Percentiles rank a stretch among this genome's conserved stretches.
phyloP scores from a whole-genome alignment of 208 protist genomes.

The Leishmania tarentolae region DNA sequence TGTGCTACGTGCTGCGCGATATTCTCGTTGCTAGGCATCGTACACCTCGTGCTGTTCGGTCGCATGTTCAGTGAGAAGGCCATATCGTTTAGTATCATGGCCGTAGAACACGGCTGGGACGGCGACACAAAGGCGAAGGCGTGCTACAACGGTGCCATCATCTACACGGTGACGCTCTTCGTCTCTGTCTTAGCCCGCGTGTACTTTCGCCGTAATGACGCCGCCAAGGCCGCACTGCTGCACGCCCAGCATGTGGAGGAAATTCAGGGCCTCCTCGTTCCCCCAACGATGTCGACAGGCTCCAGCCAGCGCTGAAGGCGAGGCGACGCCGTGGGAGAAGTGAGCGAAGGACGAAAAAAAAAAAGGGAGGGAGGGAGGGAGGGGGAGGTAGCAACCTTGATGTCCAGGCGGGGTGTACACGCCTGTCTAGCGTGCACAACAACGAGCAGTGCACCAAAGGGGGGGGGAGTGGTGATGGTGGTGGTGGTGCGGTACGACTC shows the following conservation, averaged over 20 bases:
- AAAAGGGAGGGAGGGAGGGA: too few species aligned
- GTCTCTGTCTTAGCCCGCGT: conserved; percentile 76
- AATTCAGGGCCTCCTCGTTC: conserved; percentile 41
- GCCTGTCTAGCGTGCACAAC: neutral
- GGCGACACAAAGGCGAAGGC: conserved; percentile 74
- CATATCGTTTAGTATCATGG: conserved; percentile 75
- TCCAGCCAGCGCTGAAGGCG: neutral
- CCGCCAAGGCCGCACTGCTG: conserved; percentile 39
- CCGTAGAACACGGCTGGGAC: conserved; percentile 77
- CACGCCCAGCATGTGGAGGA: conserved; percentile 52
- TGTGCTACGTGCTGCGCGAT: conserved; percentile 84
- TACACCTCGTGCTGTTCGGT: conserved; percentile 84
- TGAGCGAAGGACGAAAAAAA: neutral
- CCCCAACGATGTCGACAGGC: conserved; percentile 13
- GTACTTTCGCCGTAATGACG: conserved; percentile 71
- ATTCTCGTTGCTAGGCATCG: conserved; percentile 85
- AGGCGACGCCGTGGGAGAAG: neutral
- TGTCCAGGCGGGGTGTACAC: neutral
- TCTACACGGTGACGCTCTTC: conserved; percentile 79
- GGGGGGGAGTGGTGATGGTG: too few species aligned
- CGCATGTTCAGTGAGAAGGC: conserved; percentile 73
- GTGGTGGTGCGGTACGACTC: neutral
- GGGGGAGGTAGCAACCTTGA: neutral
- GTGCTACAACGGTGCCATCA: conserved; percentile 86
- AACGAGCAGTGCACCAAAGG: neutral